These are phyloP conservation scores for Microstroma glucosiphilum DNA, from an alignment of 1,284 basidiomycete species.

Conservation along the genomic window DNA sequence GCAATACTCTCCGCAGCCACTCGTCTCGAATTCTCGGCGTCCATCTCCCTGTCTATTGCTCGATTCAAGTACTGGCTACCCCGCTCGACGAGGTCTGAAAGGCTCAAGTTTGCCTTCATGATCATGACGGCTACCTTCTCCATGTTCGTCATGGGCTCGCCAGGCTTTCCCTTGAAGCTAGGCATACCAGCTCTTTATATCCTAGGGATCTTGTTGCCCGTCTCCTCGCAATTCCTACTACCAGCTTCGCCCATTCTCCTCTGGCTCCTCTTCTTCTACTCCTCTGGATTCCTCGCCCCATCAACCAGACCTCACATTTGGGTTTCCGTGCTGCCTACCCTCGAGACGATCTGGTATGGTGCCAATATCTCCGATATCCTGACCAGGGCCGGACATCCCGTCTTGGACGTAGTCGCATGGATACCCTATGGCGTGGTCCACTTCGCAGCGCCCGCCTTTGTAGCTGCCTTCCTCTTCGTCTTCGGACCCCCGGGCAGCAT, in stretches of 20 bases:
- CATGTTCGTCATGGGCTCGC: slow-evolving; percentile 68
- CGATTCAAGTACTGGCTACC: slow-evolving; percentile 34
- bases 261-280: slow-evolving; percentile 66
- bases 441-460: slow-evolving; percentile 67
- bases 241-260: slow-evolving; percentile 80
- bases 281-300: slow-evolving; percentile 74
- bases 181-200: slow-evolving; percentile 69
- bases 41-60: slow-evolving; percentile 32
- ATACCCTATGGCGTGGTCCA: slow-evolving; percentile 89
- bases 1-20: slow-evolving; percentile 36
- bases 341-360: slow-evolving; percentile 89
- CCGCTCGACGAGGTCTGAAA: slow-evolving; percentile 22
- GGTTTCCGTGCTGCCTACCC: slow-evolving; percentile 83
- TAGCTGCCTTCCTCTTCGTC: slow-evolving; percentile 65
- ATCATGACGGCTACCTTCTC: slow-evolving; percentile 61
- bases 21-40: slow-evolving; percentile 41
- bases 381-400: slow-evolving; percentile 82
- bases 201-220: slow-evolving; percentile 68
- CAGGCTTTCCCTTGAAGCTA: slow-evolving; percentile 68
- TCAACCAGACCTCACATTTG: slow-evolving; percentile 72
- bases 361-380: slow-evolving; percentile 95
- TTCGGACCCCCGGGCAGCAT: slow-evolving; percentile 72
- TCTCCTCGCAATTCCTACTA: slow-evolving; percentile 86
- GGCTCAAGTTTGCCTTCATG: slow-evolving; percentile 43
- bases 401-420: slow-evolving; percentile 91